Evolutionary conservation across 2,329 filamentous ascomycete species (phyloP), one percentile per base, ranked within the genome.

Genomic region (Chaetomium sp.): DNA sequence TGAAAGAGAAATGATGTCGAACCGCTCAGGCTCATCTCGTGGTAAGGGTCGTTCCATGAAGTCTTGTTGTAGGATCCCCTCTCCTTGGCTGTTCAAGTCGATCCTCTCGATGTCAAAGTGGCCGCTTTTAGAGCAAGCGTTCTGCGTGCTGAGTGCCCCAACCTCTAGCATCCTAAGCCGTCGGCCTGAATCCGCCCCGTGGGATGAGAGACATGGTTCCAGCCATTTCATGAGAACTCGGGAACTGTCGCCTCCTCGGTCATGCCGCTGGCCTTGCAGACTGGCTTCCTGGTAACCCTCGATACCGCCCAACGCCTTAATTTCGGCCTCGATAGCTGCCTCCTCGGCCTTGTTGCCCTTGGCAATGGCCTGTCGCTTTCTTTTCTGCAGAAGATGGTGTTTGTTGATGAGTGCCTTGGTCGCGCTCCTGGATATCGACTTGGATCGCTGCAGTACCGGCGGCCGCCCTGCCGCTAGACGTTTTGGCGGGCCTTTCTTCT

Each of bases 1-100:
- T 9, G 93, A 97, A 27, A 99, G 81, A 57, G 93, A 97, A 72
- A 99, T 89, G 59, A 98, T 86, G 74, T 99, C 92, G 74, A 98
- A 98, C 25, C 81, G 81, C 49, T 93, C 87, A 0, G 79, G 76
- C 6, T 84, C 80, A 25, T 82, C 75, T 5, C 74, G 75, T 0
- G 94, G 94, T 3, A 94, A 76, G 0, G 93, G 91, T 29, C 93
- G 84, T 70, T 92, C 80, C 93, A 99, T 97, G 73, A 99, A 98
- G 76, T 99, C 92, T 74, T 97, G 92, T 76, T 96, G 87, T 64
- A 88, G 75, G 69, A 99, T 99, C 0, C 87, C 88, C 1, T 89
- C 82, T 55, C 88, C 89, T 74, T 96, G 92, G 65, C 93, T 95
- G 77, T 96, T 91, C 63, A 99, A 80, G 74, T 99, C 95, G 75